Base-by-base conservation (phyloP, 352 stramenopile species). In the Pythium brachiatum region DNA sequence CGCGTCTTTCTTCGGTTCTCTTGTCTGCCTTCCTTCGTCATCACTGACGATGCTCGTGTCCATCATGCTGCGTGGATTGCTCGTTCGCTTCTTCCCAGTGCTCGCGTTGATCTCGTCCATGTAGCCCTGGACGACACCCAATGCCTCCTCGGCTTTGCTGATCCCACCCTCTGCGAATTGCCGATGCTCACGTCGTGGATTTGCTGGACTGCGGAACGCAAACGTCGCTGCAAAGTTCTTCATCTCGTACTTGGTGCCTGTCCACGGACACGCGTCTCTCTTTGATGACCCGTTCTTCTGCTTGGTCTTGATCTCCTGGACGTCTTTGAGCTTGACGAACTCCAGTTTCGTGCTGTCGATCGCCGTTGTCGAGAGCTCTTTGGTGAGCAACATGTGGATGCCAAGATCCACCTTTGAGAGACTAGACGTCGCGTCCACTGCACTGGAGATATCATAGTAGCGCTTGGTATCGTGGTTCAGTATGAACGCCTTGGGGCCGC, bases 171-270 rank as follows among this genome's bases (percentile, higher is more conserved):
- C 20, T 31, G 65, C 55, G 16, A 78, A 53, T n/a, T 87, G 58
- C n/a, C 75, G 77, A 0, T 83, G 60, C 56, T 81, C 75, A 0
- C 83, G 76, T 20, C 78, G 51, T 0, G 75, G 74, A 15, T 87
- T 87, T 26, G 86, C 71, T 12, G 77, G 64, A 0, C 74, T 76
- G 13, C 83, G 73, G 32, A 90, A 88, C 27, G 83, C 66, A 13
- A 82, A 79, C 25, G 79, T 61, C 41, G 86, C 78, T 0, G 72
- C 68, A 27, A 92, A 81, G 48, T 90, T 86, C 53, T 84, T 75
- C 77, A 92, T 92, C 48, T 78, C 78, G 74, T 92, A 92, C 36
- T 82, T 89, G 26, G 74, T 83, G 51, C 82, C 82, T 5, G 77
- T 71, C 80, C 80, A 92, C 15, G 78, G 78, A 68, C 74, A 88